These are phyloP conservation scores for Cladosporium sp. DNA, from an alignment of 2,329 filamentous ascomycete genomes.

Conservation along the genomic window DNA sequence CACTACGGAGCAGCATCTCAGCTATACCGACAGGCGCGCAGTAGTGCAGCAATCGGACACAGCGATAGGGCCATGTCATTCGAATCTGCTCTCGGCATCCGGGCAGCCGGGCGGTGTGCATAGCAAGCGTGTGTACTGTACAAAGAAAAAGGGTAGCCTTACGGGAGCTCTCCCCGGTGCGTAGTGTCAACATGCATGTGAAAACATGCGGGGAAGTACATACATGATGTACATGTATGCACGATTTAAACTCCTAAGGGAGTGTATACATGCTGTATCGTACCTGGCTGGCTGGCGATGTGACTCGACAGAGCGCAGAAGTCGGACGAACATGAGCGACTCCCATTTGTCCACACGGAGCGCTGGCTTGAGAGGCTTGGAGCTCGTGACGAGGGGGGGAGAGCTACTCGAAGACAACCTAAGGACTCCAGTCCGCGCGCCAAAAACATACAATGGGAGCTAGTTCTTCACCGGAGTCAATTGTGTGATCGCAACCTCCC, in stretches of 20 bases:
- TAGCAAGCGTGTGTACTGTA: not conserved
- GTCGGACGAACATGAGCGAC: not conserved
- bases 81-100: not conserved
- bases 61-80: not conserved
- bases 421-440: not conserved
- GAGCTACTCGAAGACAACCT: not conserved
- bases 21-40: conserved; percentile 4
- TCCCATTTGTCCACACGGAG: not conserved
- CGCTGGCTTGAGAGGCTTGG: conserved; percentile 9
- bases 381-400: not conserved
- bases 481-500: not conserved
- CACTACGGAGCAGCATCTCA: not conserved
- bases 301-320: not conserved
- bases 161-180: not conserved
- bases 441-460: not conserved
- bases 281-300: not conserved
- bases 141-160: not conserved
- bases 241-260: not conserved
- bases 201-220: conserved; percentile 12
- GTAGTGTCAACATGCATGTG: conserved; percentile 1
- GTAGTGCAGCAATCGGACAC: not conserved
- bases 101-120: conserved; percentile 1
- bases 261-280: not conserved
- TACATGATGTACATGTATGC: not conserved
- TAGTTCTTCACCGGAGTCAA: conserved; percentile 9